Conservation (phyloP, 148 eudicot species). For the Pouteria glomerata region DNA sequence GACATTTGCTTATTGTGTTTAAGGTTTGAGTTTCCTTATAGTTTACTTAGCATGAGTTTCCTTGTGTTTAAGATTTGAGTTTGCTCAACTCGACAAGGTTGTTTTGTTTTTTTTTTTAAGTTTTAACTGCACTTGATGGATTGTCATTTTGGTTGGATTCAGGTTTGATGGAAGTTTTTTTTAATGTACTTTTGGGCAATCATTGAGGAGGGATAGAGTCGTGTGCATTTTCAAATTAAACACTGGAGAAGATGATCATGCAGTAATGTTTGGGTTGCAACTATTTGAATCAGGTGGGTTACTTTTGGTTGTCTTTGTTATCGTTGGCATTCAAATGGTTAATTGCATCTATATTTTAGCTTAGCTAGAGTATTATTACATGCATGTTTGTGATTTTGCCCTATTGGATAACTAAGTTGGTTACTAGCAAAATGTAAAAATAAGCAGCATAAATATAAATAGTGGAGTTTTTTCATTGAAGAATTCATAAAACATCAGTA, state of each 20-base stretch:
- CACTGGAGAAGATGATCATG: slow-evolving; percentile 98
- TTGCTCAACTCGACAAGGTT: slow-evolving; percentile 74
- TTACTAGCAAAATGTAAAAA: no score
- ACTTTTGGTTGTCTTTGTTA: slow-evolving; percentile 2
- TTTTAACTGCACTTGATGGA: not conserved
- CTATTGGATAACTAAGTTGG: no score
- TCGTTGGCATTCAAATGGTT: not conserved
- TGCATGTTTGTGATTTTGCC: no score
- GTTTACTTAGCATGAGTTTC: no score
- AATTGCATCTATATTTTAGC: not conserved
- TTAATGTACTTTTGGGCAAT: slow-evolving; percentile 32
- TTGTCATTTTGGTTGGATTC: not conserved
- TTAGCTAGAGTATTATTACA: not conserved
- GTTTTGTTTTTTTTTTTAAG: no score
- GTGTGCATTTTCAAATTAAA: slow-evolving; percentile 77
- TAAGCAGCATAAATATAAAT: no score
- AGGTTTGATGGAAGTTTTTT: not conserved
- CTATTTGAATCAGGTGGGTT: slow-evolving; percentile 68
- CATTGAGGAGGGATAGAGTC: slow-evolving; percentile 65
- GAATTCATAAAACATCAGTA: no score
- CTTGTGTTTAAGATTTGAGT: slow-evolving; percentile 94
- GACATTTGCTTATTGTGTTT: no score
- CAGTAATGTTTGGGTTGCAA: slow-evolving; percentile 86
- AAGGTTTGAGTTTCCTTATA: no score
- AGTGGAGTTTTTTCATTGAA: no score